Evolutionary conservation across 345 rosid genomes (phyloP).

Genomic region (Diplotaxis tenuifolia): DNA sequence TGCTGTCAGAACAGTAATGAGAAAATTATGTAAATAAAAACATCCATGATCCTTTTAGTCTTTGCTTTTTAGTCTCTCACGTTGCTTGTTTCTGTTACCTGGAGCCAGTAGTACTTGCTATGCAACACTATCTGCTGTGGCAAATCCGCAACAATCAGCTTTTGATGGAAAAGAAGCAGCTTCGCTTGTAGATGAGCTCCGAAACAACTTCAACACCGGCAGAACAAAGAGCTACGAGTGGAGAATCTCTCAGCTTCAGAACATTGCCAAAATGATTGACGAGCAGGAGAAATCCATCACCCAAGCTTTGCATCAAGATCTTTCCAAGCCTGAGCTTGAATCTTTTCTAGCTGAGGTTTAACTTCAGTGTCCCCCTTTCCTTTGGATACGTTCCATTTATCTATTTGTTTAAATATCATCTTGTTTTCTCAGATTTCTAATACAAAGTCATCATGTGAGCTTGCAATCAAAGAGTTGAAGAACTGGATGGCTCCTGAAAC

Average conservation of each 20-base stretch:
- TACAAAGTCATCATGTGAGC: slow-evolving; percentile 52
- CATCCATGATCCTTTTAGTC: too few relatives aligned
- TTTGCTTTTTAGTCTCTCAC: slow-evolving; percentile 17
- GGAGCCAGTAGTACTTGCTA: slow-evolving; percentile 32
- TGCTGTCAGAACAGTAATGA: not conserved
- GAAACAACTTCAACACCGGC: slow-evolving; percentile 51
- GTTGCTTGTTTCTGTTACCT: not conserved
- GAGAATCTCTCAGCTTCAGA: slow-evolving; percentile 65
- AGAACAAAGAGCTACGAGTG: slow-evolving; percentile 77
- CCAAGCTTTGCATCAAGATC: slow-evolving; percentile 64
- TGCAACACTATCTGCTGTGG: slow-evolving; percentile 35
- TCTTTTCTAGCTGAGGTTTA: slow-evolving; percentile 66
- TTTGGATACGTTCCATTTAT: not conserved
- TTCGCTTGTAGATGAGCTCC: slow-evolving; percentile 48
- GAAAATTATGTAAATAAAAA: not conserved
- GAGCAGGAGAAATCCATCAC: slow-evolving; percentile 60
- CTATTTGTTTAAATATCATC: not conserved
- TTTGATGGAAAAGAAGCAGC: slow-evolving; percentile 48
- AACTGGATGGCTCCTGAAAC: slow-evolving; percentile 79
- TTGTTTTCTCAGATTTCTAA: slow-evolving; percentile 50
- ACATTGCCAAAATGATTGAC: slow-evolving; percentile 56
- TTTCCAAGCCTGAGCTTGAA: slow-evolving; percentile 67
- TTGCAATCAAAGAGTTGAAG: slow-evolving; percentile 61
- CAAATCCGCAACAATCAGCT: not conserved
- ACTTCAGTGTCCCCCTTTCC: not conserved